These are phyloP conservation scores for Cudoniella acicularis DNA, from an alignment of 495 filamentous ascomycete genomes.

Conservation along the genomic window DNA sequence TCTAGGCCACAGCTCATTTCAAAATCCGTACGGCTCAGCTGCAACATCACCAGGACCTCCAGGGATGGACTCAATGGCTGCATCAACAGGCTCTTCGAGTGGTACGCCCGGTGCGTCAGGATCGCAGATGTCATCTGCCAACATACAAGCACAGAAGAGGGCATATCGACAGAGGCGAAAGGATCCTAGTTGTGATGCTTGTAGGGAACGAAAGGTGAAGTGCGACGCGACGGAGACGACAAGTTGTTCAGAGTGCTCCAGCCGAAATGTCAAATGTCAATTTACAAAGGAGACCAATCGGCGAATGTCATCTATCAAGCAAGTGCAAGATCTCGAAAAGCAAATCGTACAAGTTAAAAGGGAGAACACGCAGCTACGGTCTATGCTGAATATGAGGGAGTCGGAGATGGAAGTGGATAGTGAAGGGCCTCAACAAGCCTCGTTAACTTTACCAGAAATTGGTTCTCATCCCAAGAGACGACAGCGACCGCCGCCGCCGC, in stretches of 20 bases:
- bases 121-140: conserved; percentile 36
- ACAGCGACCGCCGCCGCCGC: conserved; percentile 53
- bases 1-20: conserved; percentile 16
- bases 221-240: conserved; percentile 96
- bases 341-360: conserved; percentile 73
- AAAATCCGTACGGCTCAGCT: conserved; percentile 21
- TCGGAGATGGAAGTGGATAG: conserved; percentile 58
- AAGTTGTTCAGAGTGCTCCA: conserved; percentile 94
- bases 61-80: conserved; percentile 46
- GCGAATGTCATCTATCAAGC: conserved; percentile 98
- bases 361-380: conserved; percentile 67
- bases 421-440: conserved; percentile 50
- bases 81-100: conserved; percentile 47
- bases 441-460: conserved; percentile 68
- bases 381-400: conserved; percentile 49
- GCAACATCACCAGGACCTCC: conserved; percentile 26
- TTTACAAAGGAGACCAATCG: conserved; percentile 99
- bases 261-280: conserved; percentile 91
- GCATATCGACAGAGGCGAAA: conserved; percentile 94
- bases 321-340: conserved; percentile 95
- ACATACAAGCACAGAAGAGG: conserved; percentile 70
- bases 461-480: conserved; percentile 59
- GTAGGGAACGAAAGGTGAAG: conserved; percentile 97
- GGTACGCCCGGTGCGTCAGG: conserved; percentile 45
- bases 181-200: conserved; percentile 97